Conservation (phyloP, 192 early-diverging fungal species). For the Backusella sp. region DNA sequence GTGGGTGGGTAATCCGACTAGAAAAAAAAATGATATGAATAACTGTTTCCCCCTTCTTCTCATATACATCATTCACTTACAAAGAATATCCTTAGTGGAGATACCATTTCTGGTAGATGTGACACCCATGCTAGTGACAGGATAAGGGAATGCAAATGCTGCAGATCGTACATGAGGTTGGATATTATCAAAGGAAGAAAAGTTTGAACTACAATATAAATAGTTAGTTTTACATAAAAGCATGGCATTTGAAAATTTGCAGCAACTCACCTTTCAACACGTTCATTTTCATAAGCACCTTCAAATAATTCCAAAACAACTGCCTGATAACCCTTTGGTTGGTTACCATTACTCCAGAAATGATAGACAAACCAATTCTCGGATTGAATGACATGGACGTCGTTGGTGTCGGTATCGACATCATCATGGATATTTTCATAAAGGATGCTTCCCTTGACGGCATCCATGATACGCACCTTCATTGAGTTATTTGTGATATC, state of each 20-base stretch:
- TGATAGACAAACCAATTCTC: conserved; percentile 91
- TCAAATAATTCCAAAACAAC: conserved; percentile 90
- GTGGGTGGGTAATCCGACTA: conserved; percentile 57
- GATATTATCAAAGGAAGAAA: conserved; percentile 72
- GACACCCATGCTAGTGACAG: conserved; percentile 75
- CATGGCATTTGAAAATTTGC: background rate
- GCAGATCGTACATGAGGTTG: conserved; percentile 72
- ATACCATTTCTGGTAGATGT: conserved; percentile 87
- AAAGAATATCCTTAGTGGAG: conserved; percentile 81
- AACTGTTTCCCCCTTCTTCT: background rate
- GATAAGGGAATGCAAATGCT: conserved; percentile 74
- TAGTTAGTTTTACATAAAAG: too few species aligned
- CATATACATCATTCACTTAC: conserved; percentile 26
- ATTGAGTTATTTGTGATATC: conserved; percentile 42
- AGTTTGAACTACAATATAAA: conserved; percentile 50
- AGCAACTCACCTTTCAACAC: conserved; percentile 58
- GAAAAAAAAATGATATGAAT: background rate
- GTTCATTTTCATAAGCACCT: conserved; percentile 67
- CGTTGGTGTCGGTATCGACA: conserved; percentile 45
- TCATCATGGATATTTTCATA: conserved; percentile 66
- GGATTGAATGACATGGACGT: conserved; percentile 67
- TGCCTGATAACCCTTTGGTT: conserved; percentile 62
- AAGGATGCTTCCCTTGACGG: conserved; percentile 82
- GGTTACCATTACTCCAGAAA: conserved; percentile 79
- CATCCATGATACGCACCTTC: conserved; percentile 81